A percentile compares a stretch with the other conserved stretches of the same genome.
These are phyloP conservation scores for Cordyceps javanica DNA, from an alignment of 2,329 filamentous ascomycete species.

Conservation along the genomic window DNA sequence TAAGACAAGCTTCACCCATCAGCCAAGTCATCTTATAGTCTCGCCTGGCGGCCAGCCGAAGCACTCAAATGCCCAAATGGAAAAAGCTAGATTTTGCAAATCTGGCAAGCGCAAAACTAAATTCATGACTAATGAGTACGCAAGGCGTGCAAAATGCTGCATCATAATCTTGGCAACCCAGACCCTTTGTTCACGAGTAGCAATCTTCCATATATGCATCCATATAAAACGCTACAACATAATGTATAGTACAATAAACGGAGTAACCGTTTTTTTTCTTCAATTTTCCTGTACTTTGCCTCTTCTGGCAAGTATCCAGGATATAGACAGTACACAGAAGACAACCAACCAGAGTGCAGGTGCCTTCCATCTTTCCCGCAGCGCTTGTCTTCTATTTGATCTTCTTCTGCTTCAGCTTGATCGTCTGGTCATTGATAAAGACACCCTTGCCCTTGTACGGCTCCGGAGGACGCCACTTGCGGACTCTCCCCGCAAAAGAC, in stretches of 20 bases:
- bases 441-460: slow-evolving; percentile 99
- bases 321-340: slow-evolving; percentile 1
- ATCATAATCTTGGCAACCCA: not conserved
- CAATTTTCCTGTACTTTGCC: not conserved
- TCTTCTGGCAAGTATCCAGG: not conserved
- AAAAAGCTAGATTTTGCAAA: too few species aligned
- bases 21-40: too few species aligned
- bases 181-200: not conserved
- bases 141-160: too few species aligned
- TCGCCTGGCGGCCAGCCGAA: too few species aligned
- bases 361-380: not conserved
- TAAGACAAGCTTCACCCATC: too few species aligned
- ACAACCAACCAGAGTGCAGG: not conserved
- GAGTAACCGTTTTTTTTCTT: not conserved
- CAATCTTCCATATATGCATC: slow-evolving; percentile 4
- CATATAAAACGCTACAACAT: slow-evolving; percentile 7
- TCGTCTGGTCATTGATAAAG: slow-evolving; percentile 95
- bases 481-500: slow-evolving; percentile 84
- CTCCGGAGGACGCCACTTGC: slow-evolving; percentile 84
- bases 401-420: slow-evolving; percentile 97
- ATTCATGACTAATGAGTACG: too few species aligned
- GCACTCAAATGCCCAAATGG: too few species aligned
- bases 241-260: slow-evolving; percentile 8
- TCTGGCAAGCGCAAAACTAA: too few species aligned
- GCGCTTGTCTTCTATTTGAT: slow-evolving; percentile 58